Evolutionary conservation across 2,329 filamentous ascomycete genomes (phyloP), one percentile per base, ranked within the genome.

Genomic region (Intubia oerlemansii): DNA sequence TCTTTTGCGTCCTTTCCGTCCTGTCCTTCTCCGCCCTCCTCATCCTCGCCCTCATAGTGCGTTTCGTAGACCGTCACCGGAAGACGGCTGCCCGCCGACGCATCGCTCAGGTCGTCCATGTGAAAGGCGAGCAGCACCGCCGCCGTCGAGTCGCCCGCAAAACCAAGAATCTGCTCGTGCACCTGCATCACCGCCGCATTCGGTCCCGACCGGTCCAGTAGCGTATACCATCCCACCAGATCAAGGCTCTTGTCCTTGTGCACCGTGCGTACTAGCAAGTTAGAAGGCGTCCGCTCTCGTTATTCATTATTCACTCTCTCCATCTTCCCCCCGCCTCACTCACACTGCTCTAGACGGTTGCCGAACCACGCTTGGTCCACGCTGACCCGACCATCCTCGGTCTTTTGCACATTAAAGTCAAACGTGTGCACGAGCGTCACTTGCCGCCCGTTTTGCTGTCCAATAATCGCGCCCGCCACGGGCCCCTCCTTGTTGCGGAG

Each of bases 341-440:
- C 49, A 91, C 82, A 91, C 49, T 92, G 80, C 40, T 88, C 73
- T 35, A 95, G 51, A 35, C 88, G 70, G 32, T 71, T 62, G 23
- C 56, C 53, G 44, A 95, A 93, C 69, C 78, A 90, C 4, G 53
- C 53, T 30, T 60, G 50, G 38, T 84, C 66, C 7, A 92, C 52
- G 18, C 66, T 47, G 24, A 70, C 59, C 25, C 69, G 56, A 18
- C 64, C 67, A 24, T 69, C 57, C 1, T 56, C 45, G 10, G 53
- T 48, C 35, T 44, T 47, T 18, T 47, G 45, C 1, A 68, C 55
- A 36, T 74, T 67, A 48, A 77, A 81, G 44, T 93, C 82, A 45
- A 92, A 95, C 4, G 80, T 82, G 54, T 91, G 75, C 49, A 95
- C 85, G 39, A 93, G 72, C 8, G 80, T 92, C 41, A 93, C 75